phyloP scores from a whole-genome alignment of 176 grass and related monocot species.

The Eleusine indica region DNA sequence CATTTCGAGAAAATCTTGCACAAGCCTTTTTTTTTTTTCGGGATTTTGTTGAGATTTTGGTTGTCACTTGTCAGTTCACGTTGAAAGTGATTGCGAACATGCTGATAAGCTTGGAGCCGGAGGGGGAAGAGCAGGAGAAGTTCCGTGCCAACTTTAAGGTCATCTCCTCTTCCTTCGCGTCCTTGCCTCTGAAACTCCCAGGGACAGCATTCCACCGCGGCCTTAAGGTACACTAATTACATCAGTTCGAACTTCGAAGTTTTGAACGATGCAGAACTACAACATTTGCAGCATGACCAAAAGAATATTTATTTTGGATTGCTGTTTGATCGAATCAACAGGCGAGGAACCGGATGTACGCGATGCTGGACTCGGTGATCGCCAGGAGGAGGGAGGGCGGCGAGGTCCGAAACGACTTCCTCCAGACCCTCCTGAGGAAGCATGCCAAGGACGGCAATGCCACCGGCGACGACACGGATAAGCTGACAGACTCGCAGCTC shows the following conservation, averaged over 20 bases:
- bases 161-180: slow-evolving; percentile 69
- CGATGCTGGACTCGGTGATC: slow-evolving; percentile 70
- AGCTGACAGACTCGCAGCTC: slow-evolving; percentile 68
- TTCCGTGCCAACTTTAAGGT: slow-evolving; percentile 75
- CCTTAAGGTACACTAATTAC: slow-evolving; percentile 20
- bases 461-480: slow-evolving; percentile 29
- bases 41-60: neutral
- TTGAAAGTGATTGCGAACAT: slow-evolving; percentile 77
- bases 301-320: too few relatives aligned
- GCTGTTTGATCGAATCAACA: slow-evolving; percentile 3
- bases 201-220: slow-evolving; percentile 67
- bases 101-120: slow-evolving; percentile 67
- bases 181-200: slow-evolving; percentile 63
- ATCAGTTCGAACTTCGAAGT: too few relatives aligned
- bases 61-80: slow-evolving; percentile 48
- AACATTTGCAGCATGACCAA: too few relatives aligned
- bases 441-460: slow-evolving; percentile 30
- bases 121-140: slow-evolving; percentile 60
- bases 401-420: slow-evolving; percentile 52
- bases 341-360: slow-evolving; percentile 69
- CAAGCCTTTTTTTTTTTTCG: neutral
- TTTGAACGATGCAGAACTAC: too few relatives aligned
- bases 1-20: neutral
- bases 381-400: slow-evolving; percentile 40
- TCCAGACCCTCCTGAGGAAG: slow-evolving; percentile 62